Percentiles rank a stretch among this genome's conserved stretches.
phyloP scores from a whole-genome alignment of 441 rosid species.

The Melastoma candidum region DNA sequence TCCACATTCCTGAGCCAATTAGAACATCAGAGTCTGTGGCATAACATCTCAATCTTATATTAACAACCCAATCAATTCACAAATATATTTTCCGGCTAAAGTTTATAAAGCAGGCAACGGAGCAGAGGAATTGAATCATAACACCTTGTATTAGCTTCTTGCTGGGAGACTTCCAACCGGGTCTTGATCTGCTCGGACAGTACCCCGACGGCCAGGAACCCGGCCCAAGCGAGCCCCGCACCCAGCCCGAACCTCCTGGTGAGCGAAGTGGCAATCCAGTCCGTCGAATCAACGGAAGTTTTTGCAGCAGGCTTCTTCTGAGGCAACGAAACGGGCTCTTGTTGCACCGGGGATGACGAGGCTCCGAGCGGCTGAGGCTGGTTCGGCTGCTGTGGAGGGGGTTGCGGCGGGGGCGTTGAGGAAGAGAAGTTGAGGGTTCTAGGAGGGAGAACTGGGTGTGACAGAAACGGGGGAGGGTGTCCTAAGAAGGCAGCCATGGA shows the following conservation, averaged over 20 bases:
- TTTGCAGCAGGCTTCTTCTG: conserved; percentile 24
- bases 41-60: background rate
- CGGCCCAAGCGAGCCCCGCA: conserved; percentile 74
- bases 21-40: conserved; percentile 4
- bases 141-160: conserved; percentile 61
- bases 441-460: conserved; percentile 26
- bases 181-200: conserved; percentile 75
- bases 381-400: conserved; percentile 19
- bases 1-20: conserved; percentile 41
- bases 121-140: background rate
- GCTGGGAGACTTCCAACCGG: conserved; percentile 47
- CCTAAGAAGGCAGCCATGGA: conserved; percentile 44
- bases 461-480: conserved; percentile 35
- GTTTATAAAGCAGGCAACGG: no score
- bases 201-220: conserved; percentile 49
- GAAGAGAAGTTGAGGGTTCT: conserved; percentile 30
- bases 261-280: conserved; percentile 68
- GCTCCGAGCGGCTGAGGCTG: conserved; percentile 17
- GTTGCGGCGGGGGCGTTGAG: conserved; percentile 26
- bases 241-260: conserved; percentile 80
- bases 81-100: no score
- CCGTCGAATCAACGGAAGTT: conserved; percentile 38
- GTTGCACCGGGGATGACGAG: conserved; percentile 24
- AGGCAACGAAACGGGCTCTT: conserved; percentile 17
- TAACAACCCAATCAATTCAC: no score